phyloP scores from a whole-genome alignment of 495 filamentous ascomycete genomes.

The Cudoniella acicularis region DNA sequence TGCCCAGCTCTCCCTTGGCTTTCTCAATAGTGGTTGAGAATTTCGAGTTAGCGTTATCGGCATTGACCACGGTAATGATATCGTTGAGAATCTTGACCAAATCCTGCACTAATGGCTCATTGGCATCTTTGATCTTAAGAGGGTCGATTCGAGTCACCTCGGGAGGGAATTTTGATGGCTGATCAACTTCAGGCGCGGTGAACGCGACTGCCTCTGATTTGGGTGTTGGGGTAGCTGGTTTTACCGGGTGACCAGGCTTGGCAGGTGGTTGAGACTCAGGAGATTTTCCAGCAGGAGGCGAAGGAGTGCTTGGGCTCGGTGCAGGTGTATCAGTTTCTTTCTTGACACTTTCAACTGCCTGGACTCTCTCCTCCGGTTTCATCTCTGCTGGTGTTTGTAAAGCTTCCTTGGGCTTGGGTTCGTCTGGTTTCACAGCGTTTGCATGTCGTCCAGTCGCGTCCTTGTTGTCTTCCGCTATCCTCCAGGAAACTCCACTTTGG shows the following conservation, averaged over 20 bases:
- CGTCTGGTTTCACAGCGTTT: conserved; percentile 29
- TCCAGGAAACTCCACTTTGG: conserved; percentile 82
- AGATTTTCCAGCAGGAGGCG: conserved; percentile 22
- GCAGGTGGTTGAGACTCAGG: conserved; percentile 25
- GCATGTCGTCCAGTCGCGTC: conserved; percentile 23
- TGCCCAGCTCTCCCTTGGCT: conserved; percentile 78
- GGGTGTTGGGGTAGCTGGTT: conserved; percentile 6
- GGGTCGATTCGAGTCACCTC: conserved; percentile 65
- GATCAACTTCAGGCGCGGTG: conserved; percentile 52
- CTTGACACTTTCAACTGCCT: conserved; percentile 30
- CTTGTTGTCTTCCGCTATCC: conserved; percentile 57
- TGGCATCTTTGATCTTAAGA: conserved; percentile 64
- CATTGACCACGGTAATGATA: conserved; percentile 88
- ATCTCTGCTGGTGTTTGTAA: conserved; percentile 21
- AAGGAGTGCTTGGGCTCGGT: background rate
- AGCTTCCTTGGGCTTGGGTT: conserved; percentile 29
- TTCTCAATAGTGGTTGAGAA: conserved; percentile 72
- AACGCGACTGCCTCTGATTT: conserved; percentile 11
- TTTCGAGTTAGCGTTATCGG: conserved; percentile 67
- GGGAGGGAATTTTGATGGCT: conserved; percentile 56
- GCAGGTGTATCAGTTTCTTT: conserved; percentile 16
- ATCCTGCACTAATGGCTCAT: conserved; percentile 86
- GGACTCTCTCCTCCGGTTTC: conserved; percentile 31
- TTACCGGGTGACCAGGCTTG: conserved; percentile 16
- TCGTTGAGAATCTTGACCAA: conserved; percentile 94